These are phyloP conservation scores for Dysphania ambrosioides DNA, from an alignment of 148 eudicot species.

Conservation along the genomic window DNA sequence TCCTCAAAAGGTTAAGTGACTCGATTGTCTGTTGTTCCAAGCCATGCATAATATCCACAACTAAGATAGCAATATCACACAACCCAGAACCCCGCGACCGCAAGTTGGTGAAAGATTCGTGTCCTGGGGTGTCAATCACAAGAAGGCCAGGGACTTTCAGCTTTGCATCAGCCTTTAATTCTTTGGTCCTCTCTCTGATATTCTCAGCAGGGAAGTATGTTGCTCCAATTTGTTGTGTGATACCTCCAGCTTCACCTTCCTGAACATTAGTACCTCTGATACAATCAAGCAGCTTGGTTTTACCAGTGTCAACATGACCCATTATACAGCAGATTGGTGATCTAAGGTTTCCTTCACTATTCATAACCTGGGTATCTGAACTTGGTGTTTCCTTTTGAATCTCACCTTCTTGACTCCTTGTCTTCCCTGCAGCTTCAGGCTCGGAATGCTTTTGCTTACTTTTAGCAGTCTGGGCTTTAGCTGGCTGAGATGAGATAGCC, in stretches of 20 bases:
- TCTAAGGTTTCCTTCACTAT: constrained; percentile 48
- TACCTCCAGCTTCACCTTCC: constrained; percentile 99
- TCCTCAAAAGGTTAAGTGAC: constrained; percentile 83
- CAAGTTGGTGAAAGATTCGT: constrained; percentile 79
- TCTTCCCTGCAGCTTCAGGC: constrained; percentile 32
- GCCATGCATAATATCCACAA: constrained; percentile 95
- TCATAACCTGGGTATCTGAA: constrained; percentile 29
- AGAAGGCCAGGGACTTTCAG: constrained; percentile 86
- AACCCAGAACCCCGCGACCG: constrained; percentile 90
- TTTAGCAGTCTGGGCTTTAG: constrained; percentile 32
- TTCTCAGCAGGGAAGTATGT: constrained; percentile 90
- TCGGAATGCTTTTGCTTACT: constrained; percentile 31
- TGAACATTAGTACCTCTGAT: constrained; percentile 90
- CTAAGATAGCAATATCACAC: constrained; percentile 92
- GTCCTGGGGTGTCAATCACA: constrained; percentile 96
- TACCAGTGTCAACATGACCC: constrained; percentile 97
- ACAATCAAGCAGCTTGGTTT: constrained; percentile 88
- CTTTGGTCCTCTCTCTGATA: constrained; percentile 86
- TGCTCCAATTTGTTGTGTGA: constrained; percentile 94
- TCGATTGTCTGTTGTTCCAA: constrained; percentile 92
- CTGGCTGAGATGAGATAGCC: constrained; percentile 20
- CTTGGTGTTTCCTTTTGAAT: constrained; percentile 32
- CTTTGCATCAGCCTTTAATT: constrained; percentile 90
- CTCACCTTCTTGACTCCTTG: constrained; percentile 28
- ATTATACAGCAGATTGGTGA: constrained; percentile 95